Conservation (phyloP, 2,329 filamentous ascomycete genomes). For the Nakataea oryzae region DNA sequence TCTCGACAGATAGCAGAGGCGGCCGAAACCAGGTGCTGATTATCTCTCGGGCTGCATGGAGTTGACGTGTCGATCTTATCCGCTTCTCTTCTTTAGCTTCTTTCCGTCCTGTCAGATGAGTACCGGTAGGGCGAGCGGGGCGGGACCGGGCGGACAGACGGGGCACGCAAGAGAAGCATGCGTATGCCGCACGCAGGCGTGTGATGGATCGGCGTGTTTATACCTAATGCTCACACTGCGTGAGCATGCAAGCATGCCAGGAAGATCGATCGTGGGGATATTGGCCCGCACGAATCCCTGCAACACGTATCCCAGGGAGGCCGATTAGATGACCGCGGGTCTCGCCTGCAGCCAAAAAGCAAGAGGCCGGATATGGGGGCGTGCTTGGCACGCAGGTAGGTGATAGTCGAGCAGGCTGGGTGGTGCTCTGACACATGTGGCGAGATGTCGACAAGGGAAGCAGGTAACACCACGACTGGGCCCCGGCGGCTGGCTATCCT, state of each 20-base stretch:
- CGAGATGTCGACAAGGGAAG: background rate
- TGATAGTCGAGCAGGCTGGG: too few species aligned
- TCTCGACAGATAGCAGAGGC: too few species aligned
- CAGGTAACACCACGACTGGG: background rate
- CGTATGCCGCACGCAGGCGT: slow-evolving; percentile 11
- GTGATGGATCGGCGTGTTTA: slow-evolving; percentile 10
- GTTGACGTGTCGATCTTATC: background rate
- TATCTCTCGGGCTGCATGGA: background rate
- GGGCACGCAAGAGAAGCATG: slow-evolving; percentile 1
- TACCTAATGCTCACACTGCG: background rate
- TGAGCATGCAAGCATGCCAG: background rate
- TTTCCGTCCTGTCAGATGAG: too few species aligned
- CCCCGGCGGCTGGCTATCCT: background rate
- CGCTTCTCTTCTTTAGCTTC: too few species aligned
- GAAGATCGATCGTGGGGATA: background rate
- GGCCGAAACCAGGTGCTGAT: background rate
- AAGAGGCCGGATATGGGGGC: background rate
- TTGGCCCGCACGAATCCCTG: background rate
- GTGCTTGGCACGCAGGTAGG: background rate
- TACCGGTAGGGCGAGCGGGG: too few species aligned
- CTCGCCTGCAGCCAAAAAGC: background rate
- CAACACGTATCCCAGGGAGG: too few species aligned
- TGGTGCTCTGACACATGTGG: background rate
- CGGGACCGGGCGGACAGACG: too few species aligned
- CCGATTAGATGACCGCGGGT: background rate